Percentiles rank a stretch among this genome's conserved stretches.
phyloP scores from a whole-genome alignment of 495 filamentous ascomycete species.

The Terfezia claveryi region DNA sequence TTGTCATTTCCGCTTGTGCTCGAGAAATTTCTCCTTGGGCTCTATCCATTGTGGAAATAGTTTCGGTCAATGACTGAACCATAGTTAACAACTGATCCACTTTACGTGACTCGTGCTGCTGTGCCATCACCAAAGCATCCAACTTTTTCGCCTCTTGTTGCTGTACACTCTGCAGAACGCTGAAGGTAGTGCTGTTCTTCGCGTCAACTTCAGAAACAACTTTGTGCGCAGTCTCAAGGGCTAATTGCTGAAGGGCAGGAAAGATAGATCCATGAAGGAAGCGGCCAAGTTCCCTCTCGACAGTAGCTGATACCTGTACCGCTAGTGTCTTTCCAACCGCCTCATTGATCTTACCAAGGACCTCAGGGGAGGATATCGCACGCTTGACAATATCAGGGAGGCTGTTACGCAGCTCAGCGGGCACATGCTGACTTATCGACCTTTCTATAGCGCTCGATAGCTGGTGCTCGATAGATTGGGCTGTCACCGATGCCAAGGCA shows the following conservation, averaged over 20 bases:
- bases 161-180: slow-evolving; percentile 44
- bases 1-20: slow-evolving; percentile 1
- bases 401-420: slow-evolving; percentile 31
- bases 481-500: slow-evolving; percentile 28
- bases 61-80: slow-evolving; percentile 47
- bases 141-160: slow-evolving; percentile 54
- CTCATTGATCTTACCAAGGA: slow-evolving; percentile 49
- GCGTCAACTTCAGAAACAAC: slow-evolving; percentile 43
- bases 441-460: slow-evolving; percentile 29
- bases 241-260: slow-evolving; percentile 39
- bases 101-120: not conserved
- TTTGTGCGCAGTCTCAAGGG: slow-evolving; percentile 35
- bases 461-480: slow-evolving; percentile 37
- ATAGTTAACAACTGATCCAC: slow-evolving; percentile 40
- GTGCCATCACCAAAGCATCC: slow-evolving; percentile 22
- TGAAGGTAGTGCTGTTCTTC: slow-evolving; percentile 37
- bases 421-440: slow-evolving; percentile 24
- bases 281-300: slow-evolving; percentile 46
- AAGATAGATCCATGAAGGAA: slow-evolving; percentile 37
- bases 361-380: slow-evolving; percentile 45
- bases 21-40: not conserved
- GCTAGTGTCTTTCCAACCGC: slow-evolving; percentile 41
- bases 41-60: slow-evolving; percentile 25
- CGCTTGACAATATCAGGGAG: slow-evolving; percentile 34
- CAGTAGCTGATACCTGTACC: slow-evolving; percentile 19